Conservation (phyloP, 1,284 basidiomycete species). For the Fomitopsis schrenkii region DNA sequence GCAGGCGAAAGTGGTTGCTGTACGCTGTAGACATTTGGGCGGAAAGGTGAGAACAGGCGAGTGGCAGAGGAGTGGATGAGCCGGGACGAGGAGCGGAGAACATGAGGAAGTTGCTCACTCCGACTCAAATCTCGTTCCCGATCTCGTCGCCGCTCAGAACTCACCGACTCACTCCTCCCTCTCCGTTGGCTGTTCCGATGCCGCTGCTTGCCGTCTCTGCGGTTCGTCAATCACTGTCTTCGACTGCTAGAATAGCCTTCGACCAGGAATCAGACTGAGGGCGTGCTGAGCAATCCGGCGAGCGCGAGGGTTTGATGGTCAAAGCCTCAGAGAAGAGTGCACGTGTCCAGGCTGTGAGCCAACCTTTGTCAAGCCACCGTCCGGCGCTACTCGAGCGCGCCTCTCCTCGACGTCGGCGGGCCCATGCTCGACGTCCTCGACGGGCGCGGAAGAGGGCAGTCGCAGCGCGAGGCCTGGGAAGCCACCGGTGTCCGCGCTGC, state of each 20-base stretch:
- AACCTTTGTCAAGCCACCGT: slow-evolving; percentile 10
- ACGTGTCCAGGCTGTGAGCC: slow-evolving; percentile 19
- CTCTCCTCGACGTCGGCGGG: slow-evolving; percentile 11
- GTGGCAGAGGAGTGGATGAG: slow-evolving; percentile 4
- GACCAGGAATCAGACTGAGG: slow-evolving; percentile 9
- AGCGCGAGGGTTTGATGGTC: slow-evolving; percentile 23
- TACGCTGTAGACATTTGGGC: slow-evolving; percentile 6
- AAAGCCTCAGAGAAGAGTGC: slow-evolving; percentile 19
- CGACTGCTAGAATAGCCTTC: neutral
- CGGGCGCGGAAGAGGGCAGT: neutral
- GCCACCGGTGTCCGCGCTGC: neutral
- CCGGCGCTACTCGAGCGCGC: slow-evolving; percentile 13
- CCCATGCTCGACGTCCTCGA: slow-evolving; percentile 2
- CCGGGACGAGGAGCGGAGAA: slow-evolving; percentile 19
- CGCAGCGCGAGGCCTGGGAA: neutral
- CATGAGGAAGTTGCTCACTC: slow-evolving; percentile 28
- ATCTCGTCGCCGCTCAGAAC: slow-evolving; percentile 37
- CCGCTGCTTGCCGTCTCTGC: slow-evolving; percentile 8
- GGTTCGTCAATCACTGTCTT: slow-evolving; percentile 8
- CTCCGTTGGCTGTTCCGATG: slow-evolving; percentile 5
- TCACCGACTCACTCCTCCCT: slow-evolving; percentile 16
- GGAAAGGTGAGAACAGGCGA: neutral
- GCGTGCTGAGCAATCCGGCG: slow-evolving; percentile 9
- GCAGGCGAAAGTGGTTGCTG: neutral
- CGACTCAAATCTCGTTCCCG: slow-evolving; percentile 35